Percentiles rank a stretch among this genome's conserved stretches.
Conservation (phyloP, 257 asterid genomes). For the Agastache rugosa region DNA sequence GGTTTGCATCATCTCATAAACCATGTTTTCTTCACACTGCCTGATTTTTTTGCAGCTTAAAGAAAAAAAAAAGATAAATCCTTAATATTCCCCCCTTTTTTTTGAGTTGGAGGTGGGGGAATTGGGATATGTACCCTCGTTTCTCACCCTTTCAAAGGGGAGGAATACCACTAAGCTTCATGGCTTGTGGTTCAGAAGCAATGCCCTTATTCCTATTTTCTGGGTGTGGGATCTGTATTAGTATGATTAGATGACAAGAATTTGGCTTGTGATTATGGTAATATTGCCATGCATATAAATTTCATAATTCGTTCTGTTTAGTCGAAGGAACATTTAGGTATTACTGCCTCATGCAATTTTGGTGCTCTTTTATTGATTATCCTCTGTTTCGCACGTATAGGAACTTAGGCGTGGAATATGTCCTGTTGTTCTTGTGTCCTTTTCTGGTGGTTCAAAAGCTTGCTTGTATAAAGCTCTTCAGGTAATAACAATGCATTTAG, state of each 20-base stretch:
- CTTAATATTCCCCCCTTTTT: background rate
- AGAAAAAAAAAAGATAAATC: background rate
- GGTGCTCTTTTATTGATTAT: slow-evolving; percentile 26
- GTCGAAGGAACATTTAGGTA: background rate
- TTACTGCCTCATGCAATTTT: slow-evolving; percentile 9
- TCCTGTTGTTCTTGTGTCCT: slow-evolving; percentile 77
- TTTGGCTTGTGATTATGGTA: background rate
- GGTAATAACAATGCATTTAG: slow-evolving; percentile 48
- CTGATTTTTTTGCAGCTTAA: slow-evolving; percentile 3
- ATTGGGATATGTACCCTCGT: background rate
- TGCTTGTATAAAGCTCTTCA: slow-evolving; percentile 91
- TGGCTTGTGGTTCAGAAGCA: background rate
- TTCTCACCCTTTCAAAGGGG: background rate
- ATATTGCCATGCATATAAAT: background rate
- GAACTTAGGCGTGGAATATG: slow-evolving; percentile 70
- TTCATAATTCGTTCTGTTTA: slow-evolving; percentile 6
- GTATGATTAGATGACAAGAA: background rate
- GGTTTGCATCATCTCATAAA: slow-evolving; percentile 49
- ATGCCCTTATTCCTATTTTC: background rate
- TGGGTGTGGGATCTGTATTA: background rate
- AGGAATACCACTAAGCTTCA: background rate
- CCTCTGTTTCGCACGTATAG: slow-evolving; percentile 43
- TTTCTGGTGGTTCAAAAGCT: slow-evolving; percentile 93
- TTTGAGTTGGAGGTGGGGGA: background rate
- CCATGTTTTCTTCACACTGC: slow-evolving; percentile 18